Percentiles rank a stretch among this genome's conserved stretches.
Evolutionary conservation across 202 grass and related monocot species (phyloP).

Genomic region (Musa balbisiana): DNA sequence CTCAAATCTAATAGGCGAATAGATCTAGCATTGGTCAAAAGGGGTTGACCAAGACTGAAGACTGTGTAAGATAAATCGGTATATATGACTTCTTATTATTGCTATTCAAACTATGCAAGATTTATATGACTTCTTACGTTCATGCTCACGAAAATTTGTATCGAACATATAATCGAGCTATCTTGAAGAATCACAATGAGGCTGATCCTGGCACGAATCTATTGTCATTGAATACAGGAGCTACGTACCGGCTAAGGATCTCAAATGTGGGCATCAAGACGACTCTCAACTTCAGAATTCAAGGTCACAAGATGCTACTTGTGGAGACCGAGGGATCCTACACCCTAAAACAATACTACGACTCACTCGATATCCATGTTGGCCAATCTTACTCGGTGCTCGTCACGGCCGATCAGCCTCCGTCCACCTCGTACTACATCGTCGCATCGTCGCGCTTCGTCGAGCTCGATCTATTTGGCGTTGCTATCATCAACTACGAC

Average conservation of each 20-base stretch:
- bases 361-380: constrained; percentile 6
- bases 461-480: background rate
- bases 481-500: background rate
- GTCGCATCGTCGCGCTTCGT: background rate
- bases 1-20: no score
- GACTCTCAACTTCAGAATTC: constrained; percentile 2
- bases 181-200: no score
- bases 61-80: no score
- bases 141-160: no score
- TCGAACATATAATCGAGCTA: no score
- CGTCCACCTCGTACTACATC: background rate
- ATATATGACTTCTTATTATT: no score
- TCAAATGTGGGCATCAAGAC: constrained; percentile 14
- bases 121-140: no score
- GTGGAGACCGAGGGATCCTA: constrained; percentile 5
- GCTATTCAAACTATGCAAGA: no score
- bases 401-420: constrained; percentile 2
- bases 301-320: background rate
- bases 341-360: background rate
- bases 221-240: background rate
- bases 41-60: no score
- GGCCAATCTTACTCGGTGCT: constrained; percentile 11
- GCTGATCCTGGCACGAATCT: background rate
- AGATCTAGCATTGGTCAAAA: no score
- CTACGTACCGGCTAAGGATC: constrained; percentile 7